Evolutionary conservation across 768 basidiomycete genomes (phyloP).

Genomic region (Rhodotorula paludigena): DNA sequence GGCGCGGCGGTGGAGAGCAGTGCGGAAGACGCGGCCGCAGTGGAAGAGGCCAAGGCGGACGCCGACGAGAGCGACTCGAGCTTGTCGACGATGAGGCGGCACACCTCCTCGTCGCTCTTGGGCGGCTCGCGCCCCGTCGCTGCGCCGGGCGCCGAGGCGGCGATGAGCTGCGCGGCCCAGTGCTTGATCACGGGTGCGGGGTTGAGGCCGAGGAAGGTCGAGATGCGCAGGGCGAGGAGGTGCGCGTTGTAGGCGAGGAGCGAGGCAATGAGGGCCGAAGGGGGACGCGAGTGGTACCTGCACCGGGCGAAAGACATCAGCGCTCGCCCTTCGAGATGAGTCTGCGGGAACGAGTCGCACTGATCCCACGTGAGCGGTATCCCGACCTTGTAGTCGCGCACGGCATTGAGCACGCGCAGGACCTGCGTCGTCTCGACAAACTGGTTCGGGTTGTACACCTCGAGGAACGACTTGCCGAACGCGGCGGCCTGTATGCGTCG

Average conservation of each 20-base stretch:
- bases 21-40: background rate
- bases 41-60: background rate
- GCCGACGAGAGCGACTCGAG: slow-evolving; percentile 56
- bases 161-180: slow-evolving; percentile 92
- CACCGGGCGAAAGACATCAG: background rate
- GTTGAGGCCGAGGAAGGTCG: slow-evolving; percentile 72
- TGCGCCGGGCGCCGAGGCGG: slow-evolving; percentile 50
- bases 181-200: slow-evolving; percentile 79
- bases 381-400: slow-evolving; percentile 84
- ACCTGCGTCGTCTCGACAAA: slow-evolving; percentile 89
- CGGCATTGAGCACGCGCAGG: slow-evolving; percentile 87
- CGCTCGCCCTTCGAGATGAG: no score
- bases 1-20: background rate
- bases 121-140: slow-evolving; percentile 40
- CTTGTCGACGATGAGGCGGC: slow-evolving; percentile 78
- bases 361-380: slow-evolving; percentile 87
- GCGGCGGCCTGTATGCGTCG: slow-evolving; percentile 70
- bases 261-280: slow-evolving; percentile 71
- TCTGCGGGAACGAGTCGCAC: slow-evolving; percentile 52
- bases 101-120: slow-evolving; percentile 65
- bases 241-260: slow-evolving; percentile 83
- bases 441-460: slow-evolving; percentile 84
- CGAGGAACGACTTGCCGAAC: slow-evolving; percentile 88
- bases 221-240: slow-evolving; percentile 84
- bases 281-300: slow-evolving; percentile 77